These are phyloP conservation scores for Pezicula neosporulosa DNA, from an alignment of 2,329 filamentous ascomycete species.

Conservation along the genomic window DNA sequence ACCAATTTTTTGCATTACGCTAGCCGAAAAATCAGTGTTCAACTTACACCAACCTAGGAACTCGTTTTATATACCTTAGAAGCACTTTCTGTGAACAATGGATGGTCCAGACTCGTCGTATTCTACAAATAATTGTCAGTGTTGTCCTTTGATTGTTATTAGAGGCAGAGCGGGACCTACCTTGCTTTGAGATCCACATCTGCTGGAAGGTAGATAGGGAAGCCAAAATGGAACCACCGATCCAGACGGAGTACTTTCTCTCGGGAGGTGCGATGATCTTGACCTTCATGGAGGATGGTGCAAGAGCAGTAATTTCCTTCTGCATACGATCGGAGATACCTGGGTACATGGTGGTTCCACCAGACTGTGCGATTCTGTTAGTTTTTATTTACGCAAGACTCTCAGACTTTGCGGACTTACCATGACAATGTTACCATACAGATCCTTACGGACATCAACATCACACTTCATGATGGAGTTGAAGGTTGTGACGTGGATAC, in stretches of 20 bases:
- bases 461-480: conserved; percentile 99
- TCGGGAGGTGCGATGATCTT: conserved; percentile 99
- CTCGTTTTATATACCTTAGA: conserved; percentile 68
- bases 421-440: conserved; percentile 99
- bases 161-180: not conserved
- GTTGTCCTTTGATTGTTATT: not conserved
- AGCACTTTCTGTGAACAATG: conserved; percentile 99
- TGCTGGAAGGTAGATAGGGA: conserved; percentile 99
- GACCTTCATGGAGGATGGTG: conserved; percentile 99
- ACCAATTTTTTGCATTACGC: conserved; percentile 21
- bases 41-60: not conserved
- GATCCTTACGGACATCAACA: conserved; percentile 99
- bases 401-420: conserved; percentile 52
- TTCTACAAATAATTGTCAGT: conserved; percentile 44
- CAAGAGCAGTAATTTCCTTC: conserved; percentile 99
- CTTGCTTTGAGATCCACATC: conserved; percentile 99
- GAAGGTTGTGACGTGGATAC: conserved; percentile 99
- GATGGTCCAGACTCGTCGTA: conserved; percentile 99
- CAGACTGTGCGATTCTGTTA: conserved; percentile 62
- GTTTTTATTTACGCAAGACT: conserved; percentile 1
- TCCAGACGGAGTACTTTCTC: conserved; percentile 99
- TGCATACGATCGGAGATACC: conserved; percentile 99
- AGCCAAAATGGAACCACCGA: conserved; percentile 99
- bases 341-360: conserved; percentile 99
- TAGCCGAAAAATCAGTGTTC: not conserved